Conservation (phyloP, 352 stramenopile species). For the Blastocystis sp. region DNA sequence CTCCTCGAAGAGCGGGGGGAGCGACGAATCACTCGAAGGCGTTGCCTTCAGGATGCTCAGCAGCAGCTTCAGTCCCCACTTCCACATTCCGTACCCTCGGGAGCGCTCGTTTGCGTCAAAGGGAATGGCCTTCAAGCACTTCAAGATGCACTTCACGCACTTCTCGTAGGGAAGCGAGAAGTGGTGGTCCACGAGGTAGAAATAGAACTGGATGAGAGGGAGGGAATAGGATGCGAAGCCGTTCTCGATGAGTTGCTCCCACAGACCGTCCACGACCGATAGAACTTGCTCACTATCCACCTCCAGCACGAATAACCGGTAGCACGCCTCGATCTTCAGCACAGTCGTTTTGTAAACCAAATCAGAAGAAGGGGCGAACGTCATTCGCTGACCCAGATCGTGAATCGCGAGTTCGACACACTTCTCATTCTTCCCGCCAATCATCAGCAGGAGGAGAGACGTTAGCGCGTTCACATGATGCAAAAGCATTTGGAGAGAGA, state of each 20-base stretch:
- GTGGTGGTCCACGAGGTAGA: slow-evolving; percentile 1
- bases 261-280: neutral
- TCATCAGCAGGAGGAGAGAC: neutral
- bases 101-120: neutral
- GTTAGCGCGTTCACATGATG: slow-evolving; percentile 45
- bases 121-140: neutral
- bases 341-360: slow-evolving; percentile 10
- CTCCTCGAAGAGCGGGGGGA: neutral
- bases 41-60: slow-evolving; percentile 12
- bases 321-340: slow-evolving; percentile 3
- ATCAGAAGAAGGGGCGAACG: neutral
- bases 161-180: neutral
- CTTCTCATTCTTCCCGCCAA: neutral
- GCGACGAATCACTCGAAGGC: neutral
- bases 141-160: slow-evolving; percentile 4
- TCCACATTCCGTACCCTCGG: slow-evolving; percentile 7
- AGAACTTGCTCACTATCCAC: neutral
- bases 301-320: neutral
- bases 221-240: slow-evolving; percentile 15
- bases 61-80: slow-evolving; percentile 19
- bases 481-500: neutral
- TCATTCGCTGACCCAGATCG: slow-evolving; percentile 15
- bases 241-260: slow-evolving; percentile 27
- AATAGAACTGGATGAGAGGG: slow-evolving; percentile 40
- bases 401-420: neutral